Conservation (phyloP, 2,329 filamentous ascomycete species). For the Nemania sp. region DNA sequence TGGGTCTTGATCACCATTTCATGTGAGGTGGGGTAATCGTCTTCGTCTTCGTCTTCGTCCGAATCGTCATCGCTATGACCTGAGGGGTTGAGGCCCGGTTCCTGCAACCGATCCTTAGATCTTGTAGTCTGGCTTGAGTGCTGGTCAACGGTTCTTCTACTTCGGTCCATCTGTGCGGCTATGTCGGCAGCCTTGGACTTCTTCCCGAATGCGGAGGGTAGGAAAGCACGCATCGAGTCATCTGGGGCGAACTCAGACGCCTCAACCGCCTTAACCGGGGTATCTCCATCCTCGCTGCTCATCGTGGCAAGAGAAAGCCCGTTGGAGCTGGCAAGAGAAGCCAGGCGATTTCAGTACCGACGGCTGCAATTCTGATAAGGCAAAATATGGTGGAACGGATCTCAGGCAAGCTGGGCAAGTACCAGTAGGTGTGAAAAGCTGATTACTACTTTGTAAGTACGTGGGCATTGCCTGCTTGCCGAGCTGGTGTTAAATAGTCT, state of each 20-base stretch:
- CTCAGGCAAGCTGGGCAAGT: no score
- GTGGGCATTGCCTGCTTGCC: no score
- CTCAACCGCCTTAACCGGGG: conserved; percentile 62
- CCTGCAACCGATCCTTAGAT: conserved; percentile 34
- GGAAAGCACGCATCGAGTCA: conserved; percentile 73
- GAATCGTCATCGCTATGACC: conserved; percentile 45
- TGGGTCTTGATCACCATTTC: conserved; percentile 93
- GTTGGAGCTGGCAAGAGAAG: not conserved
- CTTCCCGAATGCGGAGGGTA: conserved; percentile 86
- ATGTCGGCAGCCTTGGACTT: conserved; percentile 73
- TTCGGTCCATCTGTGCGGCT: conserved; percentile 78
- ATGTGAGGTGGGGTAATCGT: conserved; percentile 90
- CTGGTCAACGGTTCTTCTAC: conserved; percentile 61
- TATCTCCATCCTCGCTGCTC: conserved; percentile 62
- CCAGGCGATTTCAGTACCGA: not conserved
- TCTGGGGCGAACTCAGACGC: conserved; percentile 58
- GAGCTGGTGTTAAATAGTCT: no score
- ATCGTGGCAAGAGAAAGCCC: conserved; percentile 43
- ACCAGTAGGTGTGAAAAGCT: no score
- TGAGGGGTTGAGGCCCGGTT: conserved; percentile 35
- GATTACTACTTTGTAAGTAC: no score
- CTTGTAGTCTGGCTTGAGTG: conserved; percentile 36
- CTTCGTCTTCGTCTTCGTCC: conserved; percentile 63
- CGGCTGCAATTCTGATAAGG: no score
- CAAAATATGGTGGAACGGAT: no score